A percentile compares a stretch with the other conserved stretches of the same genome.
Evolutionary conservation across 768 basidiomycete genomes (phyloP).

Genomic region (Myochromella boudieri): DNA sequence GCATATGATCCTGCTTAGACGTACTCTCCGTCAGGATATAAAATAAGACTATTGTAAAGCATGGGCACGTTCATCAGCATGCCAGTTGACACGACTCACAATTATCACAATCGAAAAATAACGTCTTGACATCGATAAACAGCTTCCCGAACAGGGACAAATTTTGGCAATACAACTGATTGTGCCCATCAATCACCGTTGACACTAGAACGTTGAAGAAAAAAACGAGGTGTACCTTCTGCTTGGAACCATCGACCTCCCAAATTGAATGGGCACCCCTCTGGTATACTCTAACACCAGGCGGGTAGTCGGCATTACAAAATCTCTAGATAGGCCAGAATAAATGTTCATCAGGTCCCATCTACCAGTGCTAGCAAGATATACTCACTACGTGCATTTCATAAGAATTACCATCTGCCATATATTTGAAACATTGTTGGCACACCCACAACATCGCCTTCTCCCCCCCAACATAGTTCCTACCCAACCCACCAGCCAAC

Average conservation of each 20-base stretch:
- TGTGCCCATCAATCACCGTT: not conserved
- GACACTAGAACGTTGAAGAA: constrained; percentile 1
- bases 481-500: constrained; percentile 59
- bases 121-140: constrained; percentile 98
- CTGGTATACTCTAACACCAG: constrained; percentile 89
- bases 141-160: constrained; percentile 94
- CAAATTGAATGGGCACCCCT: constrained; percentile 88
- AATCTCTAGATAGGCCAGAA: constrained; percentile 51
- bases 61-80: not conserved
- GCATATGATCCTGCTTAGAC: constrained; percentile 74
- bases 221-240: constrained; percentile 57
- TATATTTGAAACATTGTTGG: constrained; percentile 96
- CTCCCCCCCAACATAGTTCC: constrained; percentile 42
- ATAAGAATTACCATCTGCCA: constrained; percentile 72
- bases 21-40: constrained; percentile 89
- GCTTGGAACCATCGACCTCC: constrained; percentile 89
- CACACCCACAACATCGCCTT: constrained; percentile 76
- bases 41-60: constrained; percentile 66
- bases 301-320: constrained; percentile 72
- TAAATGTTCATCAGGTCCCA: not conserved
- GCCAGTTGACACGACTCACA: constrained; percentile 43
- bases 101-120: constrained; percentile 88
- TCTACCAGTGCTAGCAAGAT: constrained; percentile 1
- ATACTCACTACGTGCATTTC: constrained; percentile 61
- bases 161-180: constrained; percentile 95